Conservation (phyloP, 306 rosid species). For the Vicia villosa region DNA sequence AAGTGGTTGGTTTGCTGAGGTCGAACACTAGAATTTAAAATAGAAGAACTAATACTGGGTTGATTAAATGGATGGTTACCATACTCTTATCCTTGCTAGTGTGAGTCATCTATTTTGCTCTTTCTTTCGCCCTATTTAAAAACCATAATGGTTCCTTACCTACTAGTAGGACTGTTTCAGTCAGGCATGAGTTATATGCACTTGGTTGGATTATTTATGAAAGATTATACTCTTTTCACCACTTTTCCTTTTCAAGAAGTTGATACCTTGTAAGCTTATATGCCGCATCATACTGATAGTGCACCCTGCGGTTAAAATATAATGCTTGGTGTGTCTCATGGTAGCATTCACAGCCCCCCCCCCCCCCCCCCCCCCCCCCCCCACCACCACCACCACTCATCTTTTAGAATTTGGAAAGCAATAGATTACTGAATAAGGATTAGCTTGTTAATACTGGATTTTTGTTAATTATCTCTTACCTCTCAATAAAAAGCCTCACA, state of each 20-base stretch:
- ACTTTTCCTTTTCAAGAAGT: constrained; percentile 3
- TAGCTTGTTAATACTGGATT: constrained; percentile 15
- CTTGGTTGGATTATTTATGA: neutral
- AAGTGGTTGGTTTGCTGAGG: constrained; percentile 11
- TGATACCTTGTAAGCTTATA: neutral
- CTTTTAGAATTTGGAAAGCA: neutral
- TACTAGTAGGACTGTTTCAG: neutral
- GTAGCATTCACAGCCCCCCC: neutral
- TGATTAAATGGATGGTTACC: neutral
- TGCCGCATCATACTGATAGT: neutral
- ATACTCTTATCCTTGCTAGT: neutral
- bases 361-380: neutral
- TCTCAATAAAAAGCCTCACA: neutral
- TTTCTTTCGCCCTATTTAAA: neutral
- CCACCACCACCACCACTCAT: too few species aligned
- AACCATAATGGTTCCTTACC: neutral
- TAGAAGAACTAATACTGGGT: neutral
- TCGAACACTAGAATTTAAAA: neutral
- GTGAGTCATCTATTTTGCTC: constrained; percentile 5
- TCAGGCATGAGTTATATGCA: constrained; percentile 13
- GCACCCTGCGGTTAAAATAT: constrained; percentile 5
- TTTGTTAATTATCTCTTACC: neutral
- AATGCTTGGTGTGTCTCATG: neutral
- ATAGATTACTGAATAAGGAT: neutral
- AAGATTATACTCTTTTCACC: neutral